Evolutionary conservation across 1,284 basidiomycete genomes (phyloP), one percentile per base, ranked within the genome.

Genomic region (Boletus albobrunnescens): DNA sequence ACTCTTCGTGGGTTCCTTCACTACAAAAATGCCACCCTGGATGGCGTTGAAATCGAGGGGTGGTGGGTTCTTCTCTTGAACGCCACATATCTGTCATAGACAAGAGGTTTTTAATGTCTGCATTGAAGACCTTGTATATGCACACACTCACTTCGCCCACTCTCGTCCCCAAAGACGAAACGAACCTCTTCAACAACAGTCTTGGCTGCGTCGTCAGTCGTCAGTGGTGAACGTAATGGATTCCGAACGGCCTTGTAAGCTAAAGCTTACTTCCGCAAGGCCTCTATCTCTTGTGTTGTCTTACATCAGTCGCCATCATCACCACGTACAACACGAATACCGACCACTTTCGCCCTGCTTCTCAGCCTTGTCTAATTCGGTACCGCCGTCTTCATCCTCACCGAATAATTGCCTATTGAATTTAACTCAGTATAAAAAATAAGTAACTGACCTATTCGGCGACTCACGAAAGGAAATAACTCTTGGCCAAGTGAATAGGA

Each of bases 41-140:
- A 96, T 87, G 2, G 69, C 68, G 14, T 88, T 82, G 57, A 86
- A 94, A 49, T 91, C 83, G 27, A 99, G 78, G 1, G 94, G 85
- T 0, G 78, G n/a, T 81, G 0, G 96, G 96, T 53, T 86, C 87
- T 20, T 83, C 79, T 23, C 96, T 82, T 9, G 86, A 79, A 38
- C 84, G 84, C 96, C 96, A 99, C 94, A 99, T 98, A 60, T 98
- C 95, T n/a, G 84, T 75, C 96, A 99, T 99, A 12, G 80, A 80
- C 12, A 99, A 73, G 1, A 99, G 75, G 41, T 96, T 90, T 48
- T 82, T 77, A 56, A 98, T 92, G 59, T 99, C 96, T 1, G 79
- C 68, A 53, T 84, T 76, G 73, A 94, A 99, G 9, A 98, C 87
- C 90, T 94, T 57, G 4, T 30, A 4, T 26, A 28, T 3, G 16